Conservation (phyloP, 352 stramenopile genomes). For the Aphanomyces cochlioides region DNA sequence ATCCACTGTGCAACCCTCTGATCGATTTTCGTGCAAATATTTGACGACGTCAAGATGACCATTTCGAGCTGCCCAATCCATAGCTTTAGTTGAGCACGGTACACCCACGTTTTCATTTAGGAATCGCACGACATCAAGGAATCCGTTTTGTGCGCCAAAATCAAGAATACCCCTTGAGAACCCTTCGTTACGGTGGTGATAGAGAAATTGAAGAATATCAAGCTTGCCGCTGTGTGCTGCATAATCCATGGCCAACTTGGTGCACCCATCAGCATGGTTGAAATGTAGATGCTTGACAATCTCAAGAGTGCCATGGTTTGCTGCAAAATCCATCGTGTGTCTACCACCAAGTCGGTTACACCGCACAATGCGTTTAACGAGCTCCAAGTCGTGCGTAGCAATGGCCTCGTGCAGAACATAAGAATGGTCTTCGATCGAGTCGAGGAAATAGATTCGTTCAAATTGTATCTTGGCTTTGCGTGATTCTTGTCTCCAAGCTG, state of each 20-base stretch:
- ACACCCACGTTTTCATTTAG: not conserved
- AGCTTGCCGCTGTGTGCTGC: slow-evolving; percentile 43
- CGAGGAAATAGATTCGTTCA: not conserved
- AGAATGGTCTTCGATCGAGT: not conserved
- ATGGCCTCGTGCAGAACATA: not conserved
- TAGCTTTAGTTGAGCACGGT: slow-evolving; percentile 6
- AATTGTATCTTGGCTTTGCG: not conserved
- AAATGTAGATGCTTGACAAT: not conserved
- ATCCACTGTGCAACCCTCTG: not conserved
- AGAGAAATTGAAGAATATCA: slow-evolving; percentile 46
- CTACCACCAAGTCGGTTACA: not conserved
- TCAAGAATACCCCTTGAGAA: slow-evolving; percentile 46
- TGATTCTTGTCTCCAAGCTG: not conserved
- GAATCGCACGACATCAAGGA: slow-evolving; percentile 23
- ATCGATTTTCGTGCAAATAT: not conserved
- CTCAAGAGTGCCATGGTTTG: not conserved
- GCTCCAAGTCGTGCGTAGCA: not conserved
- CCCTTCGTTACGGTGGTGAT: slow-evolving; percentile 37
- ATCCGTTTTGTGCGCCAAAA: slow-evolving; percentile 39
- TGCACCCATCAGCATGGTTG: slow-evolving; percentile 33
- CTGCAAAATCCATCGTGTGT: slow-evolving; percentile 1
- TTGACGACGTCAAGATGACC: slow-evolving; percentile 17
- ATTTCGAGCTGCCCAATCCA: slow-evolving; percentile 23
- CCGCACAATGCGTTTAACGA: not conserved
- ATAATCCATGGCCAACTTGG: slow-evolving; percentile 44